phyloP scores from a whole-genome alignment of 2,329 filamentous ascomycete genomes.

The Alternaria atra region DNA sequence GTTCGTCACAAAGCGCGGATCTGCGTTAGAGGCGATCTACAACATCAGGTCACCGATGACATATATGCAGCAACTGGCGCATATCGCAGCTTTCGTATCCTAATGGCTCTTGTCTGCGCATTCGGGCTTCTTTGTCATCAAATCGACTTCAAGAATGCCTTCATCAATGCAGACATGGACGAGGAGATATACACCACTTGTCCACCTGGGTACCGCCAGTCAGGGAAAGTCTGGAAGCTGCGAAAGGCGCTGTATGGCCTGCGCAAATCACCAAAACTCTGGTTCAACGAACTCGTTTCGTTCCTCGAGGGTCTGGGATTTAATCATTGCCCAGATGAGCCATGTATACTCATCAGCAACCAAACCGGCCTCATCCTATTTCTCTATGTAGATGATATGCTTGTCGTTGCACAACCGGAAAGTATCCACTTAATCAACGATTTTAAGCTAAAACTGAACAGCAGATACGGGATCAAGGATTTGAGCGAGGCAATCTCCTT shows the following conservation, averaged over 20 bases:
- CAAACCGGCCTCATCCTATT: no score
- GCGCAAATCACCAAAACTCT: conserved; percentile 17
- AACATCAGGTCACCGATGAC: conserved; percentile 7
- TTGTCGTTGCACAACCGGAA: no score
- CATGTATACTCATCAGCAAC: no score
- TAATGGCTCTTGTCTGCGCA: conserved; percentile 14
- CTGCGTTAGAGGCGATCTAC: conserved; percentile 19
- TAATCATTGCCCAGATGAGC: no score
- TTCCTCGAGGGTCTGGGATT: no score
- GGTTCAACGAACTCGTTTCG: conserved; percentile 12
- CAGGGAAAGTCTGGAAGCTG: neutral
- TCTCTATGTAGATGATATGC: no score
- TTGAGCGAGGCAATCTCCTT: conserved; percentile 11
- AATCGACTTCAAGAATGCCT: conserved; percentile 20
- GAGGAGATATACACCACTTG: conserved; percentile 10
- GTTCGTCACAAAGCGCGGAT: conserved; percentile 18
- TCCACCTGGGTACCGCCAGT: neutral
- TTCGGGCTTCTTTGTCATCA: conserved; percentile 13
- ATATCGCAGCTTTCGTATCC: conserved; percentile 12
- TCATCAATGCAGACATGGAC: conserved; percentile 17
- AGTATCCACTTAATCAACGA: no score
- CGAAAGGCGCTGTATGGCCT: conserved; percentile 15
- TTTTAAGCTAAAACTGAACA: conserved; percentile 4
- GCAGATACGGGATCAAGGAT: conserved; percentile 16
- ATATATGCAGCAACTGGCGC: conserved; percentile 16